Percentiles rank a stretch among this genome's conserved stretches.
Conservation (phyloP, 768 basidiomycete species). For the Russula compacta region DNA sequence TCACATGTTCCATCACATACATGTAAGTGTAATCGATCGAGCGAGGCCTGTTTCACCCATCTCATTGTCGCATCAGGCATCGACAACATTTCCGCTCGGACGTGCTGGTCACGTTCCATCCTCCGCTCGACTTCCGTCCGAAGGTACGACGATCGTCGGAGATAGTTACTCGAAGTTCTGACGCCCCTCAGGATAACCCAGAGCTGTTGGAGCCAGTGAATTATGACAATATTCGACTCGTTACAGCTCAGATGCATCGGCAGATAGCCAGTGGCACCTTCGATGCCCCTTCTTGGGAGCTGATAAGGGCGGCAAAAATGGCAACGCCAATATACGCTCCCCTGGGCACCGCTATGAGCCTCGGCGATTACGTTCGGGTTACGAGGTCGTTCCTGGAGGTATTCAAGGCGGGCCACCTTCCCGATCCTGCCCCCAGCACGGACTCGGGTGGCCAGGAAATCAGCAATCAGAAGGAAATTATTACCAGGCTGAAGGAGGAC, state of each 20-base stretch:
- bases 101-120: slow-evolving; percentile 75
- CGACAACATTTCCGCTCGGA: slow-evolving; percentile 83
- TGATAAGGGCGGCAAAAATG: slow-evolving; percentile 65
- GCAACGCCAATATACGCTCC: slow-evolving; percentile 79
- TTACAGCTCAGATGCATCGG: slow-evolving; percentile 56
- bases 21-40: slow-evolving; percentile 38
- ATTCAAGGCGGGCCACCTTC: slow-evolving; percentile 39
- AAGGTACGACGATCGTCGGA: slow-evolving; percentile 31
- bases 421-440: slow-evolving; percentile 25
- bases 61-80: slow-evolving; percentile 40
- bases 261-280: slow-evolving; percentile 70
- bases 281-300: slow-evolving; percentile 79
- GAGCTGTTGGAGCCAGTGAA: slow-evolving; percentile 63
- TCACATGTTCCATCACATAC: slow-evolving; percentile 77
- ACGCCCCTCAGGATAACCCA: slow-evolving; percentile 45
- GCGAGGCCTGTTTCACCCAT: slow-evolving; percentile 7
- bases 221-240: slow-evolving; percentile 45
- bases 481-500: slow-evolving; percentile 32
- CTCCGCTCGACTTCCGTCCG: slow-evolving; percentile 57
- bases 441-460: slow-evolving; percentile 19
- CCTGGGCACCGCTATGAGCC: slow-evolving; percentile 74
- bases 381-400: slow-evolving; percentile 67
- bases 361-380: slow-evolving; percentile 78
- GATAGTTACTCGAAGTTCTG: background rate
- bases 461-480: slow-evolving; percentile 22